A percentile compares a stretch with the other conserved stretches of the same genome.
phyloP scores from a whole-genome alignment of 768 basidiomycete species.

The Phylloporus sp. region DNA sequence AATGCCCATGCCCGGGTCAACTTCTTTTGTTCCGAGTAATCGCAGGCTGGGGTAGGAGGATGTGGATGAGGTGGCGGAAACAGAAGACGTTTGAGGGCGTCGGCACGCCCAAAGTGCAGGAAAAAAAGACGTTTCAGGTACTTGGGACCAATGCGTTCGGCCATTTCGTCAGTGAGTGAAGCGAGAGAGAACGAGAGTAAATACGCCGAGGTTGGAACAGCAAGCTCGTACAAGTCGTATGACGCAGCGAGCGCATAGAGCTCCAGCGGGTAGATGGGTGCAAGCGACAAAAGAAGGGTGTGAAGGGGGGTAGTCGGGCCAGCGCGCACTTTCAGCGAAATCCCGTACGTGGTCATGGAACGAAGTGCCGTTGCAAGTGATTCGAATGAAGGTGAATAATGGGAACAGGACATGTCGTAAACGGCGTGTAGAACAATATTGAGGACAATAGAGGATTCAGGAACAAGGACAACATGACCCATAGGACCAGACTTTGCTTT shows the following conservation, averaged over 20 bases:
- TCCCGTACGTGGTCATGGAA: constrained; percentile 55
- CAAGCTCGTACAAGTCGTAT: constrained; percentile 65
- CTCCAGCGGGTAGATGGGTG: constrained; percentile 64
- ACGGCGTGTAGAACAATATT: constrained; percentile 70
- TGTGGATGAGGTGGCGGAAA: constrained; percentile 73
- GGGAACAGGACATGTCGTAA: constrained; percentile 68
- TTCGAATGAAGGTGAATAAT: constrained; percentile 66
- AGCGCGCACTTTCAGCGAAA: constrained; percentile 45
- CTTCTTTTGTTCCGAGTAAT: constrained; percentile 73
- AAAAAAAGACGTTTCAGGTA: constrained; percentile 82
- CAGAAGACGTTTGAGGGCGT: constrained; percentile 75
- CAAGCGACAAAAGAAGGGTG: constrained; percentile 57
- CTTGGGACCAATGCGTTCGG: constrained; percentile 61
- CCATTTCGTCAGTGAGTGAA: constrained; percentile 65
- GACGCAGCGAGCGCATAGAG: constrained; percentile 67
- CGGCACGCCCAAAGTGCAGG: constrained; percentile 75
- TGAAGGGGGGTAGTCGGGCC: constrained; percentile 52
- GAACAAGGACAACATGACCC: constrained; percentile 53
- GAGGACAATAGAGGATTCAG: constrained; percentile 56
- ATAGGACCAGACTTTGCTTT: constrained; percentile 37
- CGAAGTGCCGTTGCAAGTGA: constrained; percentile 53
- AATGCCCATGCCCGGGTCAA: constrained; percentile 78
- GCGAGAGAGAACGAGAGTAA: constrained; percentile 68
- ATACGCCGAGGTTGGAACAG: constrained; percentile 69
- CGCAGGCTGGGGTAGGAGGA: constrained; percentile 62